phyloP scores from a whole-genome alignment of 208 protist species.

The Trypanosoma melophagium region DNA sequence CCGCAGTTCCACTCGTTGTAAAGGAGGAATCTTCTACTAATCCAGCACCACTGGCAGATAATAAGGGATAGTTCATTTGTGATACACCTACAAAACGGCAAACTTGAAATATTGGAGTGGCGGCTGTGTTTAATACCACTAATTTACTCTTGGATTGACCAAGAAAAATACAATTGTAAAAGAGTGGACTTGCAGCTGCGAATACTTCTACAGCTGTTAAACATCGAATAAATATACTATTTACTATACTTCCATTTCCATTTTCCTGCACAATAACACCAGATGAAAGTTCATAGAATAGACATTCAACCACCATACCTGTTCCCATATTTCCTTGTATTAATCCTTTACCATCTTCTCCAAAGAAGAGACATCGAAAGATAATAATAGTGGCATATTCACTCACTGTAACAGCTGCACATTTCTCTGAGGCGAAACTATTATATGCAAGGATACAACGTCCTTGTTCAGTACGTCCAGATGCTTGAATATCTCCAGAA shows the following conservation, averaged over 20 bases:
- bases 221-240: conserved; percentile 22
- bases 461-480: conserved; percentile 3
- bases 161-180: conserved; percentile 21
- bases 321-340: not conserved
- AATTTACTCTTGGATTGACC: not conserved
- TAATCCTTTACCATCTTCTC: conserved; percentile 23
- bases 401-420: conserved; percentile 17
- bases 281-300: conserved; percentile 32
- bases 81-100: conserved; percentile 14
- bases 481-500: conserved; percentile 28
- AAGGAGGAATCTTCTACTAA: conserved; percentile 20
- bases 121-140: not conserved
- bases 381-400: conserved; percentile 18
- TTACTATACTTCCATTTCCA: conserved; percentile 2
- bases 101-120: conserved; percentile 10
- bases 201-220: conserved; percentile 8
- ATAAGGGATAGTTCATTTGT: not conserved
- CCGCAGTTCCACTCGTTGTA: conserved; percentile 5
- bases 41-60: conserved; percentile 21
- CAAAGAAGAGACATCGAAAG: conserved; percentile 32
- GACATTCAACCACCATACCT: conserved; percentile 17
- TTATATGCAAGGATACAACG: conserved; percentile 40
- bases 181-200: not conserved
- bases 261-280: conserved; percentile 22
- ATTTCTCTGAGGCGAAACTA: conserved; percentile 26